A percentile compares a stretch with the other conserved stretches of the same genome.
Conservation (phyloP, 2,329 filamentous ascomycete species). For the Ophiostoma montium region DNA sequence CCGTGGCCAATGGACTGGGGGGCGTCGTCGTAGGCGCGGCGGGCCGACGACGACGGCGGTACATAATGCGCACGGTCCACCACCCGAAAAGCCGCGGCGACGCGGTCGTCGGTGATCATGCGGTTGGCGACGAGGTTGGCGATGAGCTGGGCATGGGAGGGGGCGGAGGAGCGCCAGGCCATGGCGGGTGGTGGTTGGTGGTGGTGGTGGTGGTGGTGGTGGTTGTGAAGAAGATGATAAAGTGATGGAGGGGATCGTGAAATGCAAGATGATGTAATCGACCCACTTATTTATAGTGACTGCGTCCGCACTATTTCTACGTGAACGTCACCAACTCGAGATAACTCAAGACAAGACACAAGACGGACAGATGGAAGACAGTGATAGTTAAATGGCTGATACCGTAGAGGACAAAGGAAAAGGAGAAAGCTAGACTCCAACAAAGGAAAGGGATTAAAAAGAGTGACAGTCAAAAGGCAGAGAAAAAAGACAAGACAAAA, state of each 20-base stretch:
- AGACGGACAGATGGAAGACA: background rate
- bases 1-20: slow-evolving; percentile 40
- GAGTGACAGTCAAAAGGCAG: background rate
- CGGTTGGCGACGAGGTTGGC: slow-evolving; percentile 59
- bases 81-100: slow-evolving; percentile 71
- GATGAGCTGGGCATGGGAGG: slow-evolving; percentile 59
- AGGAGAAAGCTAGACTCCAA: background rate
- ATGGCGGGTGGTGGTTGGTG: slow-evolving; percentile 32
- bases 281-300: too few species aligned
- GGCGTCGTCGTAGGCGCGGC: slow-evolving; percentile 49
- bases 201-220: background rate
- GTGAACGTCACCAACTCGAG: too few species aligned
- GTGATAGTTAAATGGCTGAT: background rate
- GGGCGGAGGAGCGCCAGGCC: slow-evolving; percentile 81
- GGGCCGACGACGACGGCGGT: slow-evolving; percentile 32
- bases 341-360: too few species aligned
- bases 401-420: background rate
- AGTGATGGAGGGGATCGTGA: too few species aligned
- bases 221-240: background rate
- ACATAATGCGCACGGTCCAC: slow-evolving; percentile 84
- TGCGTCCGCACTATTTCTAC: too few species aligned
- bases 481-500: background rate
- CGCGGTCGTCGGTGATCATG: slow-evolving; percentile 56
- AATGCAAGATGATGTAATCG: background rate
- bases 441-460: background rate